Evolutionary conservation across 768 basidiomycete species (phyloP).

Genomic region (Xerocomellus dryophilus): DNA sequence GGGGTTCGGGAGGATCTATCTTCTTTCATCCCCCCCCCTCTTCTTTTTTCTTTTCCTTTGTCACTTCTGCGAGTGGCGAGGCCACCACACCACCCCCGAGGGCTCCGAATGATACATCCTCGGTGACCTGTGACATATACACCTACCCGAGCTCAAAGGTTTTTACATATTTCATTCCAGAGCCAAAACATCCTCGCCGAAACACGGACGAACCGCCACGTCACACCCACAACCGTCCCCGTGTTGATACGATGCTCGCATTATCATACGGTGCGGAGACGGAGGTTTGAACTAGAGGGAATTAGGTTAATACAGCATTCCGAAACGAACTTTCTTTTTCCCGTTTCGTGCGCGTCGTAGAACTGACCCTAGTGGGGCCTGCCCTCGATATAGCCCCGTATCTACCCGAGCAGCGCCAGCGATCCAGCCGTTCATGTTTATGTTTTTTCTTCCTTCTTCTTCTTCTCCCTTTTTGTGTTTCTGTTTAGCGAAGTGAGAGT

Average conservation of each 20-base stretch:
- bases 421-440: neutral
- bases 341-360: neutral
- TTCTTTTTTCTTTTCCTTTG: neutral
- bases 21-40: too few relatives aligned
- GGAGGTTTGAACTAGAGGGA: constrained; percentile 2
- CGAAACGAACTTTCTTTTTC: constrained; percentile 1
- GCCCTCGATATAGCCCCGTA: constrained; percentile 8
- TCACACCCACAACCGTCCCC: constrained; percentile 9
- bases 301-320: constrained; percentile 7
- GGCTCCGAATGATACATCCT: neutral
- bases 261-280: constrained; percentile 7
- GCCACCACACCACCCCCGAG: neutral
- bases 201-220: constrained; percentile 14
- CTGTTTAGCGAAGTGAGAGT: constrained; percentile 21
- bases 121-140: neutral
- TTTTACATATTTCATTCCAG: neutral
- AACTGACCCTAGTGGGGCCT: too few relatives aligned
- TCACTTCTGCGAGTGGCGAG: too few relatives aligned
- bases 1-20: too few relatives aligned
- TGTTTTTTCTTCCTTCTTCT: neutral
- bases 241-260: constrained; percentile 16
- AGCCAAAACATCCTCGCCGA: constrained; percentile 5
- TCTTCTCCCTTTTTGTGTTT: neutral
- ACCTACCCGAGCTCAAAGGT: constrained; percentile 12
- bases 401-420: neutral